phyloP scores from a whole-genome alignment of 148 eudicot genomes.

The Rhododendron mucronatum region DNA sequence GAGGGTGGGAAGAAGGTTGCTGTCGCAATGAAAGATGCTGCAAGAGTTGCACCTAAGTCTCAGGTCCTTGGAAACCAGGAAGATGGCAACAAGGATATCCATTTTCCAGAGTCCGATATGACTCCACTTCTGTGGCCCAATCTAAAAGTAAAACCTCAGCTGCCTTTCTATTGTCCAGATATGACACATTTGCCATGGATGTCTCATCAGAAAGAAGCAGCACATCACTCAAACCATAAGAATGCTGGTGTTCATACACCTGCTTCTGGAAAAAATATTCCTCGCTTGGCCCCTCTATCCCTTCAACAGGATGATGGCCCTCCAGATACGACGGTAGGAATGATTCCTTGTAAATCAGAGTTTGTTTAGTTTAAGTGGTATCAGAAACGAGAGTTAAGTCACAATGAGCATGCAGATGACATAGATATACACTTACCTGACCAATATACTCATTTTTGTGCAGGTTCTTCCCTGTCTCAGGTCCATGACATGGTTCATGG shows the following conservation, averaged over 20 bases:
- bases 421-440: neutral
- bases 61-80: slow-evolving; percentile 47
- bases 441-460: neutral
- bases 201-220: slow-evolving; percentile 52
- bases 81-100: slow-evolving; percentile 11
- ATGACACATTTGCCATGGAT: neutral
- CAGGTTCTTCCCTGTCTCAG: slow-evolving; percentile 87
- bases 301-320: slow-evolving; percentile 59
- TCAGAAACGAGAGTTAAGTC: neutral
- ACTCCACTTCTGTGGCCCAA: slow-evolving; percentile 75
- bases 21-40: slow-evolving; percentile 48
- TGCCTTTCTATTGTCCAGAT: neutral
- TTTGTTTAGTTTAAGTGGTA: neutral
- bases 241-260: slow-evolving; percentile 26
- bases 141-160: neutral
- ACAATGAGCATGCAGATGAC: neutral
- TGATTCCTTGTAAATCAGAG: neutral
- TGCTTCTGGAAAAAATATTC: slow-evolving; percentile 8
- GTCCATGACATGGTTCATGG: slow-evolving; percentile 96
- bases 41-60: slow-evolving; percentile 42
- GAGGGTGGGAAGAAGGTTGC: slow-evolving; percentile 64
- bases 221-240: slow-evolving; percentile 55
- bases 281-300: slow-evolving; percentile 62
- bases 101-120: slow-evolving; percentile 34
- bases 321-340: slow-evolving; percentile 57